These are phyloP conservation scores for Alternaria ventricosa DNA, from an alignment of 2,329 filamentous ascomycete species.

Conservation along the genomic window DNA sequence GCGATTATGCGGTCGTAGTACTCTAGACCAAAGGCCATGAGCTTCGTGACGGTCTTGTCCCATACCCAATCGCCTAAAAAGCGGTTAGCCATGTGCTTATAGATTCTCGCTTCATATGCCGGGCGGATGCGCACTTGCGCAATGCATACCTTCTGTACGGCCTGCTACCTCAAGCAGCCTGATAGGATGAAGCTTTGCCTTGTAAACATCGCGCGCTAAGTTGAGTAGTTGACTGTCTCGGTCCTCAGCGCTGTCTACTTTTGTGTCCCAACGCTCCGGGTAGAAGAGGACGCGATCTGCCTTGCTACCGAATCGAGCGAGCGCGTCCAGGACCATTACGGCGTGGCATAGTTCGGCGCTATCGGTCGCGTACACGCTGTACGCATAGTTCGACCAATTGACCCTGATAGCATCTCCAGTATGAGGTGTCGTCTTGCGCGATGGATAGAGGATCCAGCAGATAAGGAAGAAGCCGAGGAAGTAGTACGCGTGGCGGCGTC, in stretches of 20 bases:
- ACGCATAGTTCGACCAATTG: slow-evolving; percentile 52
- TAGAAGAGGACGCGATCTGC: slow-evolving; percentile 57
- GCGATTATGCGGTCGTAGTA: slow-evolving; percentile 66
- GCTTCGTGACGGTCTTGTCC: slow-evolving; percentile 71
- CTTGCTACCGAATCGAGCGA: slow-evolving; percentile 51
- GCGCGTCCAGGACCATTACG: slow-evolving; percentile 54
- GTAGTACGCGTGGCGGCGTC: slow-evolving; percentile 39
- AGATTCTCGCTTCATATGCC: slow-evolving; percentile 6
- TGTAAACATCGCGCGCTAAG: slow-evolving; percentile 57
- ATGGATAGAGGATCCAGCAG: slow-evolving; percentile 38
- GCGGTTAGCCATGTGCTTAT: slow-evolving; percentile 21
- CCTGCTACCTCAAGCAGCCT: slow-evolving; percentile 48
- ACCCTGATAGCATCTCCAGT: slow-evolving; percentile 23
- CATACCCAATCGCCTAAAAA: slow-evolving; percentile 55
- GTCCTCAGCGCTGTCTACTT: slow-evolving; percentile 34
- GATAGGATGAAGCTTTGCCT: slow-evolving; percentile 58
- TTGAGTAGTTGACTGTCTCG: slow-evolving; percentile 56
- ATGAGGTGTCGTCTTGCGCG: slow-evolving; percentile 7
- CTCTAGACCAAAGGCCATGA: slow-evolving; percentile 71
- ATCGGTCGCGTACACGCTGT: slow-evolving; percentile 54
- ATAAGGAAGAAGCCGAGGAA: slow-evolving; percentile 34
- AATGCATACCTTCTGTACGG: slow-evolving; percentile 38
- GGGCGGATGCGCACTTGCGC: slow-evolving; percentile 13
- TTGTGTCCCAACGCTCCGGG: slow-evolving; percentile 49
- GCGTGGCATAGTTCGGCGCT: slow-evolving; percentile 53